Percentiles rank a stretch among this genome's conserved stretches.
These are phyloP conservation scores for Pseudodiploospora longispora DNA, from an alignment of 2,329 filamentous ascomycete genomes.

Conservation along the genomic window DNA sequence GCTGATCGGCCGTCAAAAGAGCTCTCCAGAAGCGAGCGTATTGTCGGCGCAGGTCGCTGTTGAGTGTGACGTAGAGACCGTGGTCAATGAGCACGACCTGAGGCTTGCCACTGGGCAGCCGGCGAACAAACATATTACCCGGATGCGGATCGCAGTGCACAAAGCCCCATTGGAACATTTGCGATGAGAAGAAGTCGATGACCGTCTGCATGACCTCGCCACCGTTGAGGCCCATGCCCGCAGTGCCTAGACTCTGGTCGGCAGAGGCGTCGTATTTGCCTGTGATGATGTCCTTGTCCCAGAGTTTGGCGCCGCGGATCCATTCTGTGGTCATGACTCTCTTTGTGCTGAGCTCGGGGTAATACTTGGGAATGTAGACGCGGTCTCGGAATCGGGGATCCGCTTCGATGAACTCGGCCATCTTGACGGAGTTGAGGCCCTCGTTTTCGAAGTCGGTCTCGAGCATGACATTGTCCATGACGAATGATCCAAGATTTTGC, in stretches of 20 bases:
- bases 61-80: constrained; percentile 3
- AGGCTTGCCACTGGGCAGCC: constrained; percentile 1
- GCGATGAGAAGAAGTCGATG: constrained; percentile 6
- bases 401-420: constrained; percentile 1
- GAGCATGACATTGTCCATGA: constrained; percentile 7
- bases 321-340: constrained; percentile 5
- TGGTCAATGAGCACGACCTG: constrained; percentile 7
- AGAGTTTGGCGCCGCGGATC: constrained; percentile 7
- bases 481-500: constrained; percentile 2
- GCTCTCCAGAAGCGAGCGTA: constrained; percentile 6
- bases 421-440: neutral
- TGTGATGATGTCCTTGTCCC: constrained; percentile 6
- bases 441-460: constrained; percentile 8
- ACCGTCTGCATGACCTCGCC: constrained; percentile 4
- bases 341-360: constrained; percentile 1
- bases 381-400: neutral
- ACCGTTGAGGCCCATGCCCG: constrained; percentile 1
- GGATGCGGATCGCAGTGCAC: constrained; percentile 7
- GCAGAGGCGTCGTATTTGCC: neutral
- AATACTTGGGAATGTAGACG: constrained; percentile 6
- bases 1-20: constrained; percentile 2
- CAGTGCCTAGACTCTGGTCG: neutral
- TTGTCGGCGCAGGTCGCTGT: constrained; percentile 1
- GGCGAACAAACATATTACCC: constrained; percentile 6
- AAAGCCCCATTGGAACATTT: constrained; percentile 9